Base-by-base conservation (phyloP, 2,329 filamentous ascomycete species). In the Penicillium hordei region DNA sequence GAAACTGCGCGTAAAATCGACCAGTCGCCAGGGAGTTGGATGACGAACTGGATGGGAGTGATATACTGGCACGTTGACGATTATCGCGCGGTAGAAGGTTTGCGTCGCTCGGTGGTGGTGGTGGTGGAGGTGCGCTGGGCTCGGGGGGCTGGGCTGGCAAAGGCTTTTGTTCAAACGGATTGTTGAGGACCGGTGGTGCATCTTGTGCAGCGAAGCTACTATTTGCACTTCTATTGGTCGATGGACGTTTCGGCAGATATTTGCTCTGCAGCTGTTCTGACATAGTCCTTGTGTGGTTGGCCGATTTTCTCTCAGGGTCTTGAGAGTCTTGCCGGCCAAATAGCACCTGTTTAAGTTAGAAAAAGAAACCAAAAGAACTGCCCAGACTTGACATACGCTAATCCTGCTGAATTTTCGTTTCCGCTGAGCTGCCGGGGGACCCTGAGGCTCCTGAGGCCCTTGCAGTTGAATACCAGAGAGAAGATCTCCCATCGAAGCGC, bases 401-500 rank as follows among this genome's bases (percentile, higher is more conserved):
- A 66, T 58, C 34, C 60, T 61, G 36, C 52, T 60, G 19, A 66
- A 62, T 2, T 57, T 39, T 15, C 62, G 62, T 36, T 64, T 66
- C 15, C 60, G 58, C 29, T 64, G 57, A 3, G 57, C 43, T 27
- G 46, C 55, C 12, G 23, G 34, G 7, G 48, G 12, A 12, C 46
- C 55, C 34, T 62, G 62, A 31, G 59, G 50, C 1, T 38, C 10
- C 9, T 12, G 29, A 29, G 29, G 29, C 3, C 9, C 60, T 31
- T 64, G 64, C n/a, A 59, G 43, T 29, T 65, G 63, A 45, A 66
- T 46, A 10, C 57, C 60, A 25, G 67, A 46, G 19, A 64, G 45
- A 10, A 66, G 52, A 58, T 65, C 64, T 27, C 65, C 60, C 19
- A 68, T 61, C 2, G 70, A 73, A 15, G 63, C 53, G 19, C 69